Base-by-base conservation (phyloP, 2,329 filamentous ascomycete species). In the Monosporascus sp. region DNA sequence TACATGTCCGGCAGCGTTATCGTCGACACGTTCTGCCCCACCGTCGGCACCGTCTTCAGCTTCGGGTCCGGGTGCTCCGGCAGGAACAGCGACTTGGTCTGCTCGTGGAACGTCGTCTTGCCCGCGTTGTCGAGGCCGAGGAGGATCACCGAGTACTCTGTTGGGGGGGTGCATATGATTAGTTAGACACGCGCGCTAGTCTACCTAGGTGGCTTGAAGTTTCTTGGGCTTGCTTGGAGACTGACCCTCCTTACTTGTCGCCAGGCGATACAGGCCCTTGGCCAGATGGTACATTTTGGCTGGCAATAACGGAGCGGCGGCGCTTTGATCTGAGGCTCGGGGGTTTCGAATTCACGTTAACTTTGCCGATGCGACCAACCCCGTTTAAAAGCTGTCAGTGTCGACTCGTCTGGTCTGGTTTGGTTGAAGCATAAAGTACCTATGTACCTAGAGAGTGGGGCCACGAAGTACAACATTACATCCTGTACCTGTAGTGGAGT, bases 121-220 rank as follows among this genome's bases (percentile, higher is more conserved):
- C 94, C 94, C 56, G 94, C 94, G 70, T 97, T 97, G 78, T 97
- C 94, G 67, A 97, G 89, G 58, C 94, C 94, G 64, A 97, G 89
- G 61, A 97, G 87, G 67, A 97, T 90, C 66, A 97, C 90, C 22
- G 93, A 97, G 79, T 97, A 97, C 77, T 97, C 93, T 94, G 66
- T 37, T 49, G 52, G 27, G 51, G 27, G 51, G 54, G 22, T 22
- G 49, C 42, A 49, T 50, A 25, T 20, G 24, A 49, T 49, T 36
- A 49, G 38, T 50, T 36, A 49, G 38, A 25, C 24, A 22, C 31
- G 11, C 15, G 27, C n/a, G 34, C 15, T 49, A n/a, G 34, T 27
- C 31, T 14, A 22, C 50, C 18, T 34, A 47, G 48, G 38, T 47
- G 47, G 17, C 39, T 47, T 41, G 34, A 20, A n/a, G 18, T 25